A percentile compares a stretch with the other conserved stretches of the same genome.
phyloP scores from a whole-genome alignment of 768 basidiomycete species.

The Cubamyces sp. region DNA sequence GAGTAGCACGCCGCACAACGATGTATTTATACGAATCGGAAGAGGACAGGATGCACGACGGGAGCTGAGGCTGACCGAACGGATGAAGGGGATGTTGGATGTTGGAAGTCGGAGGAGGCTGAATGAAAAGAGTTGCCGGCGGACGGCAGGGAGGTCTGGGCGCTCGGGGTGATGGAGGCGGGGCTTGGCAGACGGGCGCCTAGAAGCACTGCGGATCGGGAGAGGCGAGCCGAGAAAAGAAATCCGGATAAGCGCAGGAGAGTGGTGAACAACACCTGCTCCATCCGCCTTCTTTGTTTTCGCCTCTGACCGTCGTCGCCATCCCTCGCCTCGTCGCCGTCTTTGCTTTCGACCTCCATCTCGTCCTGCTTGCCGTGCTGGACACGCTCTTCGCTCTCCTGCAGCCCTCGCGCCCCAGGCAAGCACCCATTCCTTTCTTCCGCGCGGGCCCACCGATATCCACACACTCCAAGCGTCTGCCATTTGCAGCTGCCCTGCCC shows the following conservation, averaged over 20 bases:
- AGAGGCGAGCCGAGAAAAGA: no score
- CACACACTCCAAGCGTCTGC: conserved; percentile 3
- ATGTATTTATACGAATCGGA: no score
- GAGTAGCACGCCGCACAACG: no score
- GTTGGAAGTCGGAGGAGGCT: not conserved
- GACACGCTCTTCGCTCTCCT: conserved; percentile 16
- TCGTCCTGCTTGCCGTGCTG: conserved; percentile 21
- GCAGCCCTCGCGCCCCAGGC: not conserved
- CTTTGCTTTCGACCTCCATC: not conserved
- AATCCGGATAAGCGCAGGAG: no score
- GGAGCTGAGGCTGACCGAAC: no score
- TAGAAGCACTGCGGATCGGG: not conserved
- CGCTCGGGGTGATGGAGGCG: not conserved
- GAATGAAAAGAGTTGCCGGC: not conserved
- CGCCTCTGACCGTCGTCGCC: conserved; percentile 1
- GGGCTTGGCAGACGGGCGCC: conserved; percentile 3
- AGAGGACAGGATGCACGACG: no score
- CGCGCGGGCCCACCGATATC: not conserved
- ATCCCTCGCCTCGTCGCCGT: not conserved
- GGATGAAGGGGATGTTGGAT: no score
- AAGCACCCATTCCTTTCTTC: not conserved
- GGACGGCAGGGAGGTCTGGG: not conserved
- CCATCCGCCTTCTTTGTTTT: not conserved
- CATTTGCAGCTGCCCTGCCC: not conserved
- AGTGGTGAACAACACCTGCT: not conserved